Conservation (phyloP, 192 early-diverging fungal species). For the Neocallimastix lanati region DNA sequence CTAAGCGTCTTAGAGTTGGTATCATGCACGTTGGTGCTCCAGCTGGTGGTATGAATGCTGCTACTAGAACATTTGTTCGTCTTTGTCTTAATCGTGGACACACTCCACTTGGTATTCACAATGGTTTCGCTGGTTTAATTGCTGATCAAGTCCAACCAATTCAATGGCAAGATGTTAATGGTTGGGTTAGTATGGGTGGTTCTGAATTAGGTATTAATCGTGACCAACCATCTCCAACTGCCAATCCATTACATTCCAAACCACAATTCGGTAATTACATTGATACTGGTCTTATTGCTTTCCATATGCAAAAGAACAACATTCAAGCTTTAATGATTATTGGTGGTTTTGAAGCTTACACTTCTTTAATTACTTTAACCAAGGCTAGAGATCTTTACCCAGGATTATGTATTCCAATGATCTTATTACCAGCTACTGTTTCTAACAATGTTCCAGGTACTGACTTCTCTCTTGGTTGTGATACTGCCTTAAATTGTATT, state of each 20-base stretch:
- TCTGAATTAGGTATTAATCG: constrained; percentile 88
- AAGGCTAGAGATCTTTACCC: constrained; percentile 61
- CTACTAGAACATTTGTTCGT: constrained; percentile 69
- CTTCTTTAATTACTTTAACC: constrained; percentile 52
- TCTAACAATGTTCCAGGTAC: constrained; percentile 97
- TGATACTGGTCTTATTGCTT: constrained; percentile 76
- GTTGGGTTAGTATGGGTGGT: constrained; percentile 79
- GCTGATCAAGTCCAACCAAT: constrained; percentile 60
- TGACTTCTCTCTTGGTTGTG: constrained; percentile 81
- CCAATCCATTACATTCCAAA: constrained; percentile 8
- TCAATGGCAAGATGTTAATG: constrained; percentile 65
- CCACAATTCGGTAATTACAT: constrained; percentile 12
- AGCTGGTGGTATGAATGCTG: constrained; percentile 94
- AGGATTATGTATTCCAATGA: constrained; percentile 84
- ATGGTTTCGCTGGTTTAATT: constrained; percentile 80
- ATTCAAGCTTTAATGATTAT: constrained; percentile 84
- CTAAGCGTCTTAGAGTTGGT: constrained; percentile 59
- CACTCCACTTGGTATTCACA: constrained; percentile 67
- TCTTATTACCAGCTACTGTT: constrained; percentile 81
- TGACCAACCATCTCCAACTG: constrained; percentile 52
- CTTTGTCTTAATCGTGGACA: constrained; percentile 77
- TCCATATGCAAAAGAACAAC: constrained; percentile 73
- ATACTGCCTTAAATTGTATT: constrained; percentile 88
- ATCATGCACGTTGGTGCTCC: constrained; percentile 90
- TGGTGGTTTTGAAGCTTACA: constrained; percentile 92